Conservation (phyloP, 371 early-diverging fungal species). For the Rhizopus stolonifer region DNA sequence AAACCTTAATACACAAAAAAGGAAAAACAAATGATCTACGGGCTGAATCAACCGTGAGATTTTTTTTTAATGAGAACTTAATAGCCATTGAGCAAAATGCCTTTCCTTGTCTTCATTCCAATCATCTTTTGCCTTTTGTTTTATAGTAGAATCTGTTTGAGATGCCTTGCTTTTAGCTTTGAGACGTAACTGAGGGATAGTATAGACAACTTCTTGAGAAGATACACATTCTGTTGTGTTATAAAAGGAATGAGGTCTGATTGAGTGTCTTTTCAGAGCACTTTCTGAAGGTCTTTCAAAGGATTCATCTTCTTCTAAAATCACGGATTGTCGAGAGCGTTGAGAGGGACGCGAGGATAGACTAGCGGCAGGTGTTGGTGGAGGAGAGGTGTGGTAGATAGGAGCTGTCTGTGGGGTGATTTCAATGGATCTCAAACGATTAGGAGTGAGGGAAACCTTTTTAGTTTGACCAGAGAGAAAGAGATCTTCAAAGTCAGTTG, state of each 20-base stretch:
- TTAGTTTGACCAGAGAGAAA: slow-evolving; percentile 60
- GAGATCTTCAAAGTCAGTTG: slow-evolving; percentile 55
- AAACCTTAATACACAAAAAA: too few relatives aligned
- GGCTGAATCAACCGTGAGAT: too few relatives aligned
- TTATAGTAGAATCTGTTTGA: too few relatives aligned
- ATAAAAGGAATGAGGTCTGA: slow-evolving; percentile 4
- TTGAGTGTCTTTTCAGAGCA: background rate
- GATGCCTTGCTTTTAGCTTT: slow-evolving; percentile 5
- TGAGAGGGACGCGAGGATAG: slow-evolving; percentile 19
- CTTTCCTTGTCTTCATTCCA: too few relatives aligned
- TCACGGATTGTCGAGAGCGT: slow-evolving; percentile 13
- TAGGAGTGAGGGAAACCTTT: slow-evolving; percentile 61
- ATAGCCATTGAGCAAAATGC: too few relatives aligned
- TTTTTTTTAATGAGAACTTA: too few relatives aligned
- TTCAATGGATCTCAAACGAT: slow-evolving; percentile 60
- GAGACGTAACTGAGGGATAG: too few relatives aligned
- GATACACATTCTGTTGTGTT: too few relatives aligned
- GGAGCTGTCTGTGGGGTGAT: slow-evolving; percentile 21
- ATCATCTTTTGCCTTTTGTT: too few relatives aligned
- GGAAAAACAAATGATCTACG: background rate
- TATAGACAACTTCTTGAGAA: background rate
- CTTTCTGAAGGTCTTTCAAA: background rate
- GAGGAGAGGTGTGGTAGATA: slow-evolving; percentile 19
- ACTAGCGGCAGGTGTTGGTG: slow-evolving; percentile 23
- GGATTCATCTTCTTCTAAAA: slow-evolving; percentile 11